Conservation (phyloP, 176 grass and related monocot species). For the barley (Hordeum vulgare) region DNA sequence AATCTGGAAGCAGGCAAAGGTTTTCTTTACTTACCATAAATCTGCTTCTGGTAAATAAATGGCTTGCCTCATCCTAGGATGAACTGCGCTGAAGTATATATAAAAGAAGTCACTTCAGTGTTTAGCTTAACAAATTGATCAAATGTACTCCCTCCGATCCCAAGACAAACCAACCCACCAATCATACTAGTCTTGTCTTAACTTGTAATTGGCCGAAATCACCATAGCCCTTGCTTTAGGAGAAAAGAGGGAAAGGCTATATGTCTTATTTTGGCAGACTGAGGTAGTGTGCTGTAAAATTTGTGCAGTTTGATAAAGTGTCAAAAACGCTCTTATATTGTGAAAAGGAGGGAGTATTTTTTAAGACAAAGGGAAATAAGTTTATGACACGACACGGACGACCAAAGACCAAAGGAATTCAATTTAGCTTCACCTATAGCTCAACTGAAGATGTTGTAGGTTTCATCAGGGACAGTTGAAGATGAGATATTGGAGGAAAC, state of each 20-base stretch:
- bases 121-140: neutral
- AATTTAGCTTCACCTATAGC: neutral
- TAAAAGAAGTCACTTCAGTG: neutral
- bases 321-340: too few relatives aligned
- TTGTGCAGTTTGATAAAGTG: too few relatives aligned
- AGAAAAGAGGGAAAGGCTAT: too few relatives aligned
- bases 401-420: neutral
- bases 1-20: neutral
- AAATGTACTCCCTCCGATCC: neutral
- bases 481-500: slow-evolving; percentile 43
- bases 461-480: slow-evolving; percentile 11
- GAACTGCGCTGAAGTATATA: neutral
- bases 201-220: too few relatives aligned
- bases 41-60: neutral
- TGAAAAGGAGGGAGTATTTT: too few relatives aligned
- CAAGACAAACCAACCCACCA: too few relatives aligned
- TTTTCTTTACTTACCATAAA: neutral
- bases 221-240: too few relatives aligned
- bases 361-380: neutral
- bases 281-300: too few relatives aligned
- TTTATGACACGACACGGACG: neutral
- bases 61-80: neutral
- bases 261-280: too few relatives aligned
- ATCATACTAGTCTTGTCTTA: too few relatives aligned
- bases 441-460: neutral